Conservation (phyloP, 495 filamentous ascomycete species). For the Podospora tetraspora region DNA sequence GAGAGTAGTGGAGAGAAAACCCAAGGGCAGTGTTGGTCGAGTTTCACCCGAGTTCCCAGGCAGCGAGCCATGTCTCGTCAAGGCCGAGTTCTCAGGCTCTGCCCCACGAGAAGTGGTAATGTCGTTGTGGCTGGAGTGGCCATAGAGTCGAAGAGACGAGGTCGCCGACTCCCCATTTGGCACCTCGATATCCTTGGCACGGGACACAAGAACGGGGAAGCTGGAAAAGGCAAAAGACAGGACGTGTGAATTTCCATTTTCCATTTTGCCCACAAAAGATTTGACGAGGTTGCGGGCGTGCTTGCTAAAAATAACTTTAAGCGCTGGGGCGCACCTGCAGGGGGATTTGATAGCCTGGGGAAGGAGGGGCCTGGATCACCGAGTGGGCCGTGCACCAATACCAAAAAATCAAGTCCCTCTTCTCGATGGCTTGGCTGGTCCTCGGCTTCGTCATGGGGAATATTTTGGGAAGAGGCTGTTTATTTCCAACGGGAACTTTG, state of each 20-base stretch:
- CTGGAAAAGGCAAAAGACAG: background rate
- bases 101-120: background rate
- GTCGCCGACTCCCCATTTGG: background rate
- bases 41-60: background rate
- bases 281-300: background rate
- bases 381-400: conserved; percentile 1
- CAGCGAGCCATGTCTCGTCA: background rate
- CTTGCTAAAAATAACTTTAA: conserved; percentile 14
- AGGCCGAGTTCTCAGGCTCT: background rate
- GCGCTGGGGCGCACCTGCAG: conserved; percentile 14
- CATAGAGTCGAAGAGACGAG: background rate
- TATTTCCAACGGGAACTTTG: background rate
- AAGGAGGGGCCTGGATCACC: background rate
- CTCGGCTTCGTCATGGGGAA: background rate
- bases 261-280: background rate
- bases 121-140: background rate
- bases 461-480: background rate
- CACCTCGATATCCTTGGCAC: background rate
- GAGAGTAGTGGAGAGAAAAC: background rate
- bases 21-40: background rate
- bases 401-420: no score
- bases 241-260: background rate
- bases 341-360: conserved; percentile 9
- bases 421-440: background rate
- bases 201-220: background rate